Evolutionary conservation across 257 asterid species (phyloP).

Genomic region (Solanum appendiculatum): DNA sequence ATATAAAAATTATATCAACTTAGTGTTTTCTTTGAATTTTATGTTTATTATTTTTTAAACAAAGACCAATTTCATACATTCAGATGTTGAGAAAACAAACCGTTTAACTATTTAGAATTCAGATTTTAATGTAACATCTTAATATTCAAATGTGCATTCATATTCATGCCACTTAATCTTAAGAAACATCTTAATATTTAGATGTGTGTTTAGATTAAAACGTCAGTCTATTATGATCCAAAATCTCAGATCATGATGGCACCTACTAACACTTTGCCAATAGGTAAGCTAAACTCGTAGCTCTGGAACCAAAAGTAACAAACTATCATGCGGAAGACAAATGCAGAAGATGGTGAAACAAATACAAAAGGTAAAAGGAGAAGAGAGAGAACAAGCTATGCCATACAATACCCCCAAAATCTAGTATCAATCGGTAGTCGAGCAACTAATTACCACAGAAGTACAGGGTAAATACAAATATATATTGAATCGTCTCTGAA

Average conservation of each 20-base stretch:
- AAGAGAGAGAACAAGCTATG: not conserved
- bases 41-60: too few species aligned
- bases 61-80: too few species aligned
- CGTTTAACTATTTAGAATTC: not conserved
- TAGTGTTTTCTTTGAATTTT: too few species aligned
- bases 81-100: not conserved
- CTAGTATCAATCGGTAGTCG: too few species aligned
- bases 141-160: not conserved
- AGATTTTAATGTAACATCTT: not conserved
- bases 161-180: not conserved
- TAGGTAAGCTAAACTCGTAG: rapidly evolving
- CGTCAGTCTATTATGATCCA: not conserved
- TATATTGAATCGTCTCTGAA: not conserved
- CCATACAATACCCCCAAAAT: too few species aligned
- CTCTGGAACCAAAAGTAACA: not conserved
- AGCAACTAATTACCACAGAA: too few species aligned
- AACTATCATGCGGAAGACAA: not conserved
- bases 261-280: too few species aligned
- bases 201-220: not conserved
- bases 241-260: not conserved
- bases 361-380: not conserved
- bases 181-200: not conserved
- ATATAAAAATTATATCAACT: too few species aligned
- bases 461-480: not conserved
- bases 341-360: not conserved